Base-by-base conservation (phyloP, 2,329 filamentous ascomycete species). In the Colletotrichum plurivorum region DNA sequence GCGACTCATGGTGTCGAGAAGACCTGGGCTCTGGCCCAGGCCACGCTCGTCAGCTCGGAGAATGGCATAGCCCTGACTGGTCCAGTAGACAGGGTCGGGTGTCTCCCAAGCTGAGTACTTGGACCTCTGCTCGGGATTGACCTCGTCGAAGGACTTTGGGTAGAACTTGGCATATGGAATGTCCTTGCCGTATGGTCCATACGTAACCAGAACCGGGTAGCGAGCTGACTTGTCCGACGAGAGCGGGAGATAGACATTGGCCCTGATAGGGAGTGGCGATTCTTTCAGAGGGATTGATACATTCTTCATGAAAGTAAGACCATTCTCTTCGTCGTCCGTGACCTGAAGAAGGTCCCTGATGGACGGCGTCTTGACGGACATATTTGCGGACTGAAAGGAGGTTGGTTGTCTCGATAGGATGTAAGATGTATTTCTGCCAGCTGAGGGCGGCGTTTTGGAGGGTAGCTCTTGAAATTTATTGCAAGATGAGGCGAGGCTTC, bases 181-280 rank as follows among this genome's bases (percentile, higher is more conserved):
- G 73, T 93, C 91, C 73, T 94, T 93, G 53, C 92, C 91, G 71
- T 93, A 93, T 0, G 92, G 92, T 0, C 91, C 91, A 71, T 93
- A 93, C 0, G 91, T 93, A 2, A 92, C 87, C 9, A 93, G 76
- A 0, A 92, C 90, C 0, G 92, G 91, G 43, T 69, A 22, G 85
- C 61, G 16, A 71, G 69, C 12, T 68, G 51, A 20, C 25, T 51
- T 66, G 51, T 66, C 73, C 15, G 63, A 31, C 1, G 45, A 52
- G 59, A 79, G 77, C 0, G 81, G 81, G 6, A 79, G 75, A 69
- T 82, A 82, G 16, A 82, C 75, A 45, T 82, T 83, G 70, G 78
- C 79, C 13, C 81, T 77, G 18, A 83, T 75, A 6, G 79, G 72
- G 15, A 77, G 73, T 2, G 75, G 65, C 25, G 73, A 73, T 6